Evolutionary conservation across 163 green algal genomes (phyloP).

Genomic region (Trebouxia gelatinosa): DNA sequence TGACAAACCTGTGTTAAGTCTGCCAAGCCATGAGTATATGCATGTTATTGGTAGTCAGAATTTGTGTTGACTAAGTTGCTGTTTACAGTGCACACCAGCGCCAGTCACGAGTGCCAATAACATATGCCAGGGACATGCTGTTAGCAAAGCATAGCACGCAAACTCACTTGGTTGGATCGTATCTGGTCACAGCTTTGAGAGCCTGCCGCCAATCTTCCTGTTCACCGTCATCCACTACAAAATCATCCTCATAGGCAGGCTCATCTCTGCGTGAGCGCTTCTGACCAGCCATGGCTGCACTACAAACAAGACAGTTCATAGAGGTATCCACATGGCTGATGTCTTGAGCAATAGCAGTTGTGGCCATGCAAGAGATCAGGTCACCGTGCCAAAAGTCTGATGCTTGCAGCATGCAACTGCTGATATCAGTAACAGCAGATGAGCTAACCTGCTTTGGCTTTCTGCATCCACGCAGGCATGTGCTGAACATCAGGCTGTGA

Average conservation of each 20-base stretch:
- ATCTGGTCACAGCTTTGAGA: constrained; percentile 36
- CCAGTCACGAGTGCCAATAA: too few relatives aligned
- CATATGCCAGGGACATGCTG: too few relatives aligned
- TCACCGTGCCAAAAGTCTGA: neutral
- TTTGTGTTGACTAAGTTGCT: too few relatives aligned
- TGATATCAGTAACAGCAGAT: neutral
- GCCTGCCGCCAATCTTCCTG: constrained; percentile 34
- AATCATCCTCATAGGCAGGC: constrained; percentile 29
- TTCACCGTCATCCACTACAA: constrained; percentile 37
- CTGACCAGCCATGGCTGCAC: constrained; percentile 9
- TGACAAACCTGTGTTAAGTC: too few relatives aligned
- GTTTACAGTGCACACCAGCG: too few relatives aligned
- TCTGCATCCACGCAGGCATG: constrained; percentile 18
- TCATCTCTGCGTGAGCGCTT: constrained; percentile 15
- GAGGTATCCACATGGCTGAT: neutral
- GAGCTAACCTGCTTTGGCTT: constrained; percentile 13
- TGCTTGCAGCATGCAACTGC: neutral
- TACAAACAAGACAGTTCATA: neutral
- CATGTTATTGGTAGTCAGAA: too few relatives aligned
- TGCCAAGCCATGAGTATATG: too few relatives aligned
- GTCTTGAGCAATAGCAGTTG: neutral
- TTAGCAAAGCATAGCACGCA: too few relatives aligned
- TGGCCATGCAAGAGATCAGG: neutral
- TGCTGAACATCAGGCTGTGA: too few relatives aligned
- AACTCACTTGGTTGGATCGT: constrained; percentile 41